Percentiles rank a stretch among this genome's conserved stretches.
Evolutionary conservation across 768 basidiomycete species (phyloP).

Genomic region (Lyophyllum semitale): DNA sequence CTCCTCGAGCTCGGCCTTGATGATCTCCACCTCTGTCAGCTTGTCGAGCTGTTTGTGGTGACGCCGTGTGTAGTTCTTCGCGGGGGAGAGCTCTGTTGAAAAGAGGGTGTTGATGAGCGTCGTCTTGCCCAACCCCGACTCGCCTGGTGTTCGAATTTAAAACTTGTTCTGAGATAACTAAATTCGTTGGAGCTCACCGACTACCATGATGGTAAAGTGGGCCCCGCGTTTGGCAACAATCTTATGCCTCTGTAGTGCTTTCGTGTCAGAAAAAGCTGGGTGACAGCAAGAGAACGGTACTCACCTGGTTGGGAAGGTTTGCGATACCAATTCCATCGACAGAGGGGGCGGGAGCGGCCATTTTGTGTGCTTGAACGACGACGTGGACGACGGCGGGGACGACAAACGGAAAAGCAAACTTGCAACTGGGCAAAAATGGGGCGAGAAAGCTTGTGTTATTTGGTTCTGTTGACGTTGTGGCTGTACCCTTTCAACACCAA

Average conservation of each 20-base stretch:
- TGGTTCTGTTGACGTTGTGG: slow-evolving; percentile 26
- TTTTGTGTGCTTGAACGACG: slow-evolving; percentile 29
- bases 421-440: slow-evolving; percentile 31
- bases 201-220: slow-evolving; percentile 99
- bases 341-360: slow-evolving; percentile 46
- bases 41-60: slow-evolving; percentile 98
- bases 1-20: slow-evolving; percentile 99
- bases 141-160: slow-evolving; percentile 53
- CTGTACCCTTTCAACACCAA: no score
- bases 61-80: slow-evolving; percentile 88
- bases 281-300: slow-evolving; percentile 19
- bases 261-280: slow-evolving; percentile 26
- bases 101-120: slow-evolving; percentile 99
- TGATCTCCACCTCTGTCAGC: slow-evolving; percentile 97
- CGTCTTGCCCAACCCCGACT: slow-evolving; percentile 96
- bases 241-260: slow-evolving; percentile 82
- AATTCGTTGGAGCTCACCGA: slow-evolving; percentile 59
- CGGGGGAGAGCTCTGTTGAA: slow-evolving; percentile 90
- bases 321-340: slow-evolving; percentile 90
- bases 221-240: slow-evolving; percentile 97
- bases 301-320: slow-evolving; percentile 97
- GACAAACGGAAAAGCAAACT: slow-evolving; percentile 25
- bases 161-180: not conserved
- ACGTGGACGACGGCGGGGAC: slow-evolving; percentile 26
- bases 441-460: slow-evolving; percentile 31